A percentile compares a stretch with the other conserved stretches of the same genome.
phyloP scores from a whole-genome alignment of 1,139 yeast species.

The Yamadazyma dushanensis region DNA sequence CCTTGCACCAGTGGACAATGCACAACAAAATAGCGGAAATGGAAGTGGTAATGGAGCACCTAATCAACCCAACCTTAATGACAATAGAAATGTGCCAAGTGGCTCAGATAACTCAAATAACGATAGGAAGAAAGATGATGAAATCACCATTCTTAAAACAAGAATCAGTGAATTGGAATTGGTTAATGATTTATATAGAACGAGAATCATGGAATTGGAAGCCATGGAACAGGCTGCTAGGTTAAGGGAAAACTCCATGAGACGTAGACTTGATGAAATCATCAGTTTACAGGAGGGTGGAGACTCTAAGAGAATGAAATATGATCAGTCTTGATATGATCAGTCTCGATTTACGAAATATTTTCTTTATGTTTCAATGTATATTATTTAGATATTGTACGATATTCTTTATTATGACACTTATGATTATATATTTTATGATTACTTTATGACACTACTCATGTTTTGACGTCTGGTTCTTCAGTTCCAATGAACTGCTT shows the following conservation, averaged over 20 bases:
- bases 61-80: not conserved
- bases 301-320: slow-evolving; percentile 22
- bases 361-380: slow-evolving; percentile 1
- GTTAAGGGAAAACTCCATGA: slow-evolving; percentile 49
- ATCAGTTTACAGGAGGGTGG: slow-evolving; percentile 23
- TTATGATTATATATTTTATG: too few relatives aligned
- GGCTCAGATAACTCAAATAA: not conserved
- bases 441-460: too few relatives aligned
- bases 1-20: slow-evolving; percentile 8
- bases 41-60: slow-evolving; percentile 1
- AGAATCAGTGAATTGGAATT: slow-evolving; percentile 87
- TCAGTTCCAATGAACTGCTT: slow-evolving; percentile 76
- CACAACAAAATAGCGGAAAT: not conserved
- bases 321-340: slow-evolving; percentile 7
- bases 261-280: slow-evolving; percentile 50
- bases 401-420: not conserved
- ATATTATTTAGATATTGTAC: slow-evolving; percentile 5
- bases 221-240: slow-evolving; percentile 62
- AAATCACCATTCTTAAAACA: slow-evolving; percentile 59
- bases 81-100: not conserved
- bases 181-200: slow-evolving; percentile 81
- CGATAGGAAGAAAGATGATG: slow-evolving; percentile 26
- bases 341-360: not conserved
- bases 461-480: slow-evolving; percentile 89
- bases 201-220: slow-evolving; percentile 81